Conservation (phyloP, 202 grass and related monocot species). For the Elaeis oleifera region DNA sequence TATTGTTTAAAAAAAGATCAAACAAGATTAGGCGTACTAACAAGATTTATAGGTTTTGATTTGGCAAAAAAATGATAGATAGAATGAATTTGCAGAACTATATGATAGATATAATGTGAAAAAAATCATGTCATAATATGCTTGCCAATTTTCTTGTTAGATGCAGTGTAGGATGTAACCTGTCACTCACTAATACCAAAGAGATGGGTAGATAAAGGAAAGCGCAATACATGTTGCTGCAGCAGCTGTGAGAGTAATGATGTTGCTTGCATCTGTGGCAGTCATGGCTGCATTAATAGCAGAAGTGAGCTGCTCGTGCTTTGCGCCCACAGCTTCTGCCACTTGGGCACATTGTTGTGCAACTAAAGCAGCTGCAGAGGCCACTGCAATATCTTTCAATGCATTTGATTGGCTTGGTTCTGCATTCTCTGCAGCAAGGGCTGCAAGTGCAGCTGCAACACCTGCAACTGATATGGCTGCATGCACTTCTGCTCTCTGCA, state of each 20-base stretch:
- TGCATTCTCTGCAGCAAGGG: slow-evolving; percentile 62
- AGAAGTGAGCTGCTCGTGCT: slow-evolving; percentile 55
- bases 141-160: no score
- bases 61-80: no score
- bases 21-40: no score
- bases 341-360: slow-evolving; percentile 80
- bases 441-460: slow-evolving; percentile 79
- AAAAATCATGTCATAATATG: no score
- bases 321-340: slow-evolving; percentile 77
- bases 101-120: no score
- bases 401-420: slow-evolving; percentile 24
- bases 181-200: no score
- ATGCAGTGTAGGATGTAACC: no score
- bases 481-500: slow-evolving; percentile 80
- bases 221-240: slow-evolving; percentile 64
- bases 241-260: slow-evolving; percentile 90
- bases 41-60: no score
- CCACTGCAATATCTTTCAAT: slow-evolving; percentile 55
- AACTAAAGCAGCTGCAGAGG: slow-evolving; percentile 72
- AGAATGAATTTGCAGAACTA: no score
- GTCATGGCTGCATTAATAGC: slow-evolving; percentile 57
- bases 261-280: slow-evolving; percentile 64
- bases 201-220: not conserved
- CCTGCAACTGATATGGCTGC: slow-evolving; percentile 76
- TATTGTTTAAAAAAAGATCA: not conserved